Evolutionary conservation across 2,329 filamentous ascomycete genomes (phyloP).

Genomic region (Tolypocladium tundrense): DNA sequence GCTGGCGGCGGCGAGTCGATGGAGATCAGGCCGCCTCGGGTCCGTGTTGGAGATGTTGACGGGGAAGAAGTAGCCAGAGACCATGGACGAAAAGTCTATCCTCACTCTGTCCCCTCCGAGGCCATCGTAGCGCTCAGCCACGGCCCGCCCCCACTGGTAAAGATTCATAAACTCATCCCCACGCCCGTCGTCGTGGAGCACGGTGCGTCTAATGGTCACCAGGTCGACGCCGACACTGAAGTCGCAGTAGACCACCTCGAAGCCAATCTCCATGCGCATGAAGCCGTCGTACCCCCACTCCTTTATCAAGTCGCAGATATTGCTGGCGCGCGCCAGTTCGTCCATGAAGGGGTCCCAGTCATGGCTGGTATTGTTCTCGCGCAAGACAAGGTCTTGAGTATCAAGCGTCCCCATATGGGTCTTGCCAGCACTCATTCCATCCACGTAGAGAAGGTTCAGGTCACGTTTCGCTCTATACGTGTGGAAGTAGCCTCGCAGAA

Average conservation of each 20-base stretch:
- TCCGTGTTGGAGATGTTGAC: constrained; percentile 36
- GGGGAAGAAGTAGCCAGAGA: constrained; percentile 40
- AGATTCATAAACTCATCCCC: constrained; percentile 12
- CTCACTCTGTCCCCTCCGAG: constrained; percentile 27
- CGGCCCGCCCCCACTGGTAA: constrained; percentile 31
- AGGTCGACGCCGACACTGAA: constrained; percentile 37
- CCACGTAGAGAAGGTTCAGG: constrained; percentile 55
- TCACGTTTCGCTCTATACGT: constrained; percentile 50
- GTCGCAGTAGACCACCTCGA: constrained; percentile 60
- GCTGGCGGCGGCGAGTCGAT: constrained; percentile 18
- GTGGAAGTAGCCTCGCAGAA: constrained; percentile 49
- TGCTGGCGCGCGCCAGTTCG: constrained; percentile 41
- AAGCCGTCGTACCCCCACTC: constrained; percentile 53
- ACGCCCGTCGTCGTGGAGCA: background rate
- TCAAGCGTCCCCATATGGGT: constrained; percentile 56
- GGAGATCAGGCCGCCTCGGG: constrained; percentile 19
- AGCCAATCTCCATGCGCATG: constrained; percentile 58
- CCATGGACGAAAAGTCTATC: constrained; percentile 40
- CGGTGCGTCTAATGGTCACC: constrained; percentile 11
- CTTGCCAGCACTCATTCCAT: constrained; percentile 61
- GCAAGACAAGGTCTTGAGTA: constrained; percentile 52
- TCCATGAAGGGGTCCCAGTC: constrained; percentile 12
- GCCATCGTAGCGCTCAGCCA: constrained; percentile 33
- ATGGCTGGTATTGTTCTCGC: constrained; percentile 22
- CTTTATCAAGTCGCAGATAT: constrained; percentile 44